These are phyloP conservation scores for Raphanus hybrid DNA, from an alignment of 441 rosid genomes.

Conservation along the genomic window DNA sequence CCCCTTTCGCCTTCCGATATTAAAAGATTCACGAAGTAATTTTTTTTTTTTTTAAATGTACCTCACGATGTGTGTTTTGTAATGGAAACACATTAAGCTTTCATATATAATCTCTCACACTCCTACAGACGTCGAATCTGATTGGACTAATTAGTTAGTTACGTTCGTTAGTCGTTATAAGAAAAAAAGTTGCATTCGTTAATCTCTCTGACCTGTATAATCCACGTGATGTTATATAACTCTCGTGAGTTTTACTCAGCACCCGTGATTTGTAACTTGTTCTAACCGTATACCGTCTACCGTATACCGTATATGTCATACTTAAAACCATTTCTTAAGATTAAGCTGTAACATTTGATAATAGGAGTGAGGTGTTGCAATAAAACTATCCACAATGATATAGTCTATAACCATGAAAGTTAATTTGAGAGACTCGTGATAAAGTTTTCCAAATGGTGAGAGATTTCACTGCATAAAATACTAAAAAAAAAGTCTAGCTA, in stretches of 20 bases:
- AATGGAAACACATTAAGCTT: background rate
- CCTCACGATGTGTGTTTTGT: background rate
- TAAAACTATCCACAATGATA: background rate
- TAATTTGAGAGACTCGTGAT: too few relatives aligned
- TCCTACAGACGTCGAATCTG: background rate
- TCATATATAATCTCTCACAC: background rate
- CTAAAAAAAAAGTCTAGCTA: background rate
- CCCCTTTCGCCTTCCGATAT: background rate
- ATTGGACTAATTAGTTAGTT: slow-evolving; percentile 10
- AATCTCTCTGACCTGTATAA: slow-evolving; percentile 12
- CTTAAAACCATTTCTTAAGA: background rate
- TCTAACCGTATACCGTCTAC: too few relatives aligned
- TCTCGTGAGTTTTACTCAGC: slow-evolving; percentile 14
- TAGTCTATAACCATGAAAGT: too few relatives aligned
- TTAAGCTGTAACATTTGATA: background rate
- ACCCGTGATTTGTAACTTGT: slow-evolving; percentile 16
- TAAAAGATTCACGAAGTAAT: background rate
- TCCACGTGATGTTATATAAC: slow-evolving; percentile 18
- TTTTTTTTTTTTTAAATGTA: too few relatives aligned
- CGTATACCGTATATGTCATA: background rate
- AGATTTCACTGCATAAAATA: too few relatives aligned
- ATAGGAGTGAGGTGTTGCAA: background rate
- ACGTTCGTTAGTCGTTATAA: background rate
- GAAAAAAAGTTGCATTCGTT: background rate
- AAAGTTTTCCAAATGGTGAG: too few relatives aligned